These are phyloP conservation scores for Teratosphaeria viscida DNA, from an alignment of 2,329 filamentous ascomycete genomes.

Conservation along the genomic window DNA sequence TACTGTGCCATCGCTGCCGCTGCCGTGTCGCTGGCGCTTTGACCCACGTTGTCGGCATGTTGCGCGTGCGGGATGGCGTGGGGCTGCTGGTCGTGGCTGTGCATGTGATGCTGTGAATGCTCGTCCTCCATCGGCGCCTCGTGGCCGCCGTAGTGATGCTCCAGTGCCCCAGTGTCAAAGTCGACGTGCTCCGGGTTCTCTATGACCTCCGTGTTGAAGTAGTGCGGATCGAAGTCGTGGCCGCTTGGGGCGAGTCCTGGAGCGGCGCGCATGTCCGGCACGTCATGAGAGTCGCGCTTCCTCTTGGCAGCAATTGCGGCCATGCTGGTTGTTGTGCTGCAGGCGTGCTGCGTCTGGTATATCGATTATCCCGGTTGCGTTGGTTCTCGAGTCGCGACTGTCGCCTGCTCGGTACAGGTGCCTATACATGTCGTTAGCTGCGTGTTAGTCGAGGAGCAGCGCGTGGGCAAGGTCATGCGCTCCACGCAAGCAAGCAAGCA, in stretches of 20 bases:
- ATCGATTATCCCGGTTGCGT: not conserved
- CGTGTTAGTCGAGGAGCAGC: not conserved
- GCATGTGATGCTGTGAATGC: slow-evolving; percentile 6
- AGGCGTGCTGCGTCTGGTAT: not conserved
- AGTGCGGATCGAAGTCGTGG: slow-evolving; percentile 25
- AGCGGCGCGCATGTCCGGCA: slow-evolving; percentile 28
- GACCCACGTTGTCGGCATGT: slow-evolving; percentile 27
- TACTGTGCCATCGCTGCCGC: slow-evolving; percentile 45
- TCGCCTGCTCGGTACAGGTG: not conserved
- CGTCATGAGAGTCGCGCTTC: slow-evolving; percentile 38
- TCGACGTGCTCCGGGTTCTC: slow-evolving; percentile 18
- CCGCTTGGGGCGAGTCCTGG: slow-evolving; percentile 13
- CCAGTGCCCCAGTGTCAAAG: slow-evolving; percentile 25
- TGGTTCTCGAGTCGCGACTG: not conserved
- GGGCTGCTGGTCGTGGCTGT: slow-evolving; percentile 1
- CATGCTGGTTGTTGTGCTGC: slow-evolving; percentile 5
- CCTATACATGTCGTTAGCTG: not conserved
- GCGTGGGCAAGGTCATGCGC: not conserved
- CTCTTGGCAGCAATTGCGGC: slow-evolving; percentile 30
- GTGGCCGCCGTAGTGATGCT: slow-evolving; percentile 6
- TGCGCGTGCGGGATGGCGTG: slow-evolving; percentile 2
- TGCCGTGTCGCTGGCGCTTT: slow-evolving; percentile 47
- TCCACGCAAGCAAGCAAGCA: not conserved
- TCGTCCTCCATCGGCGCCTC: slow-evolving; percentile 5
- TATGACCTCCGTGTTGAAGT: slow-evolving; percentile 17